A percentile compares a stretch with the other conserved stretches of the same genome.
Conservation (phyloP, 257 asterid species). For the Gardenia jasminoides region DNA sequence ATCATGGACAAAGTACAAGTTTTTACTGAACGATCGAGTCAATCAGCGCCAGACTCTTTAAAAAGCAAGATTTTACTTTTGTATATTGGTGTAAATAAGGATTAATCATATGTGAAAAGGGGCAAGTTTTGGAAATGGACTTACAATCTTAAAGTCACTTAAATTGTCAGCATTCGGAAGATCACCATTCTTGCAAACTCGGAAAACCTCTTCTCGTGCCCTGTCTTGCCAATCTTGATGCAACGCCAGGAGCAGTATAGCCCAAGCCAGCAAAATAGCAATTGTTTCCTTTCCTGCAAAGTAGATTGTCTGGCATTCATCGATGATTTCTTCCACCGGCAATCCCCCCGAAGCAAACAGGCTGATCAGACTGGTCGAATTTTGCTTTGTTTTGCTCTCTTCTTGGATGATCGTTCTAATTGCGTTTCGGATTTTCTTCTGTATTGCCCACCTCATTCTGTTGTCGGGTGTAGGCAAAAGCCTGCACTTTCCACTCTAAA, state of each 20-base stretch:
- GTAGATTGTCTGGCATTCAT: constrained; percentile 75
- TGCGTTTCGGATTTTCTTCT: constrained; percentile 38
- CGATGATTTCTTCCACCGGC: constrained; percentile 50
- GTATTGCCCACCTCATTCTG: constrained; percentile 38
- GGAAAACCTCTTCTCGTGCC: constrained; percentile 58
- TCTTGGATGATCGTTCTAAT: constrained; percentile 28
- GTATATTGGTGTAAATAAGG: no score
- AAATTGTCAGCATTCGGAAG: constrained; percentile 34
- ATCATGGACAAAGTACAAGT: no score
- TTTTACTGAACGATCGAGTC: no score
- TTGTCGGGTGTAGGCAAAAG: constrained; percentile 40
- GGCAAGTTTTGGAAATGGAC: not conserved
- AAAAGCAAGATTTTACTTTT: no score
- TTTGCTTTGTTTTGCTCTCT: constrained; percentile 13
- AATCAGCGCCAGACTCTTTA: no score
- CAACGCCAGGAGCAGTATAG: constrained; percentile 57
- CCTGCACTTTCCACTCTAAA: no score
- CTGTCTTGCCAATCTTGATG: constrained; percentile 67
- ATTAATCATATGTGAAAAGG: no score
- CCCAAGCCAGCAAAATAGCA: constrained; percentile 61
- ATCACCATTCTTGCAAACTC: constrained; percentile 28
- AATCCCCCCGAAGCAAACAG: constrained; percentile 41
- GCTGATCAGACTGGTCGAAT: constrained; percentile 29
- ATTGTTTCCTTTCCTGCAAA: constrained; percentile 82
- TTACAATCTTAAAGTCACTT: constrained; percentile 31